A percentile compares a stretch with the other conserved stretches of the same genome.
phyloP scores from a whole-genome alignment of 805 yeast genomes.

The Lipomyces orientalis region DNA sequence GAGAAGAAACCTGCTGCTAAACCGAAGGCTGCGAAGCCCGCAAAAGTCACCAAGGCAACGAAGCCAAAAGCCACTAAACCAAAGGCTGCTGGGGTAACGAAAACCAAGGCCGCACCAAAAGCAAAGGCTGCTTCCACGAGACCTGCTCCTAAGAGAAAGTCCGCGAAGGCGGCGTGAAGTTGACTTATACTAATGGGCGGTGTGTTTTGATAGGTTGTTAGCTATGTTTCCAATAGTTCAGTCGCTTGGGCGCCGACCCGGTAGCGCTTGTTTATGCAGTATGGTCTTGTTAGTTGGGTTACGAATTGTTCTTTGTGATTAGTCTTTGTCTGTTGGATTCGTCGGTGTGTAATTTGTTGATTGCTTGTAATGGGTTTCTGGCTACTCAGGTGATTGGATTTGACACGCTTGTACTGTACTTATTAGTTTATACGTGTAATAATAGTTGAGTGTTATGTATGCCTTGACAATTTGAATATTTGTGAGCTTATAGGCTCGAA shows the following conservation, averaged over 20 bases:
- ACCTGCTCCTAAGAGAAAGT: slow-evolving; percentile 37
- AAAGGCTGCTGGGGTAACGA: slow-evolving; percentile 34
- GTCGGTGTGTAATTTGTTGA: slow-evolving; percentile 3
- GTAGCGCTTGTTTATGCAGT: slow-evolving; percentile 8
- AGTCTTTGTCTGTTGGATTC: slow-evolving; percentile 5
- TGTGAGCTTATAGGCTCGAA: no score
- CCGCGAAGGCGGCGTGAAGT: slow-evolving; percentile 11
- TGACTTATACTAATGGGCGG: not conserved
- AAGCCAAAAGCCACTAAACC: slow-evolving; percentile 32
- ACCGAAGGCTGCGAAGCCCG: slow-evolving; percentile 26
- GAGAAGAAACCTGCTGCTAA: slow-evolving; percentile 29
- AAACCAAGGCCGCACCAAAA: slow-evolving; percentile 41
- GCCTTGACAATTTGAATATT: not conserved
- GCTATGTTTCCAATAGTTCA: not conserved
- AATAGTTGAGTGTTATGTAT: slow-evolving; percentile 12
- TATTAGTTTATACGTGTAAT: not conserved
- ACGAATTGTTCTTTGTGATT: slow-evolving; percentile 7
- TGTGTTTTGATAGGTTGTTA: slow-evolving; percentile 26
- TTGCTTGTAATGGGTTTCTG: slow-evolving; percentile 9
- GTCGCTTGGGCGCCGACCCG: not conserved
- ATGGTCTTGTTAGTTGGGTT: slow-evolving; percentile 16
- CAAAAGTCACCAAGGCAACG: slow-evolving; percentile 24
- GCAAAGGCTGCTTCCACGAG: slow-evolving; percentile 44
- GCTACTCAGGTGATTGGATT: slow-evolving; percentile 14
- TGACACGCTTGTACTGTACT: slow-evolving; percentile 5